Evolutionary conservation across 768 basidiomycete genomes (phyloP), one percentile per base, ranked within the genome.

Genomic region (Coprinopsis strossmayeri): DNA sequence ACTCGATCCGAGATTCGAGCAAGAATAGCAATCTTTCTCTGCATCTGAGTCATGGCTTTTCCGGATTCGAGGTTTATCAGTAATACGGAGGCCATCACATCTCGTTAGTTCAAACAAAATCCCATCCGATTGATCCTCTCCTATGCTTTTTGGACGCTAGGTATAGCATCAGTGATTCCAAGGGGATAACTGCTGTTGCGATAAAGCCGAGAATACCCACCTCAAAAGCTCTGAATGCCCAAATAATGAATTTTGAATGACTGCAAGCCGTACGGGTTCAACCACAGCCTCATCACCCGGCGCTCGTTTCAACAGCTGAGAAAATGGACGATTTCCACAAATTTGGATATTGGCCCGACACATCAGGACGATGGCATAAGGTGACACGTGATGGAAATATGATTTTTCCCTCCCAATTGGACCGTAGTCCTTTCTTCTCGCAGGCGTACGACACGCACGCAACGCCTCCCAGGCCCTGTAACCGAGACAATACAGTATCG

Each of bases 1-100:
- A 65, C 61, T 65, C 64, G 56, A 59, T 58, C 62, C 61, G 55
- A 63, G 55, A 61, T 57, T 59, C 55, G 49, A 54, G 53, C 50
- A 46, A 53, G 52, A 50, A 55, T 37, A 38, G 50, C 43, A 20
- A 37, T 28, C 21, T 15, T 21, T 18, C 37, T 24, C 26, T 38
- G 55, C 51, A 51, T 48, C 53, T 61, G 64, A 65, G 58, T 64
- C 62, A 63, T 57, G 55, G 60, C 30, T 37, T 48, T 54, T 46
- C 34, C 28, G 18, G 17, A 43, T 13, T 50, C 18, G 12, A 21
- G n/a, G 47, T 30, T 46, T 52, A 51, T 41, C 45, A 54, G 46
- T 45, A 45, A 7, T n/a, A 23, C 43, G n/a, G 27, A 45, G 28
- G 12, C 26, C 43, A 45, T 45, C 25, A 27, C 25, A 51, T 37